Evolutionary conservation across 202 grass and related monocot genomes (phyloP).

Genomic region (Bolboschoenoplectus hybrid): DNA sequence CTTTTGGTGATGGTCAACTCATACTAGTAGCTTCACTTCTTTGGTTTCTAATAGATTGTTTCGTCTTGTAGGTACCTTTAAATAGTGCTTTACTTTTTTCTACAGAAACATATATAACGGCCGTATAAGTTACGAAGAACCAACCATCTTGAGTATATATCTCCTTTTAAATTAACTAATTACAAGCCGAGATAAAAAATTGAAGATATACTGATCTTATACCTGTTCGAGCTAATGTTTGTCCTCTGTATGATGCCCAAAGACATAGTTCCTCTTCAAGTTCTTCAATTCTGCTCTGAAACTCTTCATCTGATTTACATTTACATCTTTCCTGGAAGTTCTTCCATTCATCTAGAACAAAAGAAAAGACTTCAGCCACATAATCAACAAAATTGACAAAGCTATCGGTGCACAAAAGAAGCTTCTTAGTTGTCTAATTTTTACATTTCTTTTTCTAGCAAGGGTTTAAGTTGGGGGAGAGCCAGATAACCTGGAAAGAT

Average conservation of each 20-base stretch:
- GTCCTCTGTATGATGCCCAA: conserved; percentile 92
- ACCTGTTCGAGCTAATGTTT: conserved; percentile 95
- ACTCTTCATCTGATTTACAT: conserved; percentile 52
- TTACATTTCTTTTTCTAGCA: background rate
- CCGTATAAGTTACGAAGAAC: background rate
- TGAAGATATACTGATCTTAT: conserved; percentile 43
- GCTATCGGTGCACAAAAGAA: background rate
- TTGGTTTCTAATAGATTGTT: conserved; percentile 6
- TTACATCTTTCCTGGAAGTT: conserved; percentile 74
- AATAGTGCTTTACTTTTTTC: background rate
- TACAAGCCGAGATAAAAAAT: conserved; percentile 24
- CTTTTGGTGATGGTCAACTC: background rate
- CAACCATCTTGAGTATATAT: background rate
- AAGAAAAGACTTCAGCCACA: conserved; percentile 33
- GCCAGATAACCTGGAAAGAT: conserved; percentile 78
- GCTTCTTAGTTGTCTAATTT: background rate
- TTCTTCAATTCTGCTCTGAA: conserved; percentile 50
- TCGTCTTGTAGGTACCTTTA: conserved; percentile 2
- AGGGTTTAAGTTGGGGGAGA: conserved; percentile 14
- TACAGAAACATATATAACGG: background rate
- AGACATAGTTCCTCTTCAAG: conserved; percentile 61
- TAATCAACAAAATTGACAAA: conserved; percentile 25
- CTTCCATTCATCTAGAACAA: conserved; percentile 71
- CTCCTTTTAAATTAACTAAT: background rate
- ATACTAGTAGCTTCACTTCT: background rate